Conservation (phyloP, 1,284 basidiomycete genomes). For the Cutaneotrichosporon dermatis region DNA sequence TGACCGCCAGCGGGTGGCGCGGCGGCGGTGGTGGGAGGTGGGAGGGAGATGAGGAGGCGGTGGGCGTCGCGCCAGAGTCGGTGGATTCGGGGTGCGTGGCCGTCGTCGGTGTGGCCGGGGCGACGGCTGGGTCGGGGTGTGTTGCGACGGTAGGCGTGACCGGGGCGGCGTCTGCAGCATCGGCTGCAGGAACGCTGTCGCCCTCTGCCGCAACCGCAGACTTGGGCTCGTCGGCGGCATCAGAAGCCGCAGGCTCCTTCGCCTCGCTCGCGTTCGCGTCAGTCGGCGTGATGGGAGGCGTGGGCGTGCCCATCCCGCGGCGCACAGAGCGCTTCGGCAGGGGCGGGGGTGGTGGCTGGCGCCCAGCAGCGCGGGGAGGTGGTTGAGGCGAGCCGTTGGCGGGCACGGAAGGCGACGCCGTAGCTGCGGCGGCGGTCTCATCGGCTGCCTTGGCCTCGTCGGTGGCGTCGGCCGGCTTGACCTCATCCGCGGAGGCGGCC, state of each 20-base stretch:
- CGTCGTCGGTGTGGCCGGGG: neutral
- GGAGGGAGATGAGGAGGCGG: neutral
- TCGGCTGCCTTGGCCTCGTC: conserved; percentile 4
- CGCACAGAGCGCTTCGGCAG: conserved; percentile 32
- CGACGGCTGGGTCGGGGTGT: no score
- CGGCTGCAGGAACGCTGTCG: no score
- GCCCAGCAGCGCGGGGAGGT: neutral
- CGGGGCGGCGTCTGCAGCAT: neutral
- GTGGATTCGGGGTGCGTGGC: neutral
- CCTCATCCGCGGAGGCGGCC: conserved; percentile 7
- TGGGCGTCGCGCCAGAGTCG: neutral
- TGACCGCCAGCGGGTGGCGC: conserved; percentile 1
- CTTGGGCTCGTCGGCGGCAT: neutral
- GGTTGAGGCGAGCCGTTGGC: neutral
- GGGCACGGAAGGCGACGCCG: neutral
- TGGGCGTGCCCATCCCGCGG: conserved; percentile 6
- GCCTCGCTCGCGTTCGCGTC: neutral
- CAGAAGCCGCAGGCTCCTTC: neutral
- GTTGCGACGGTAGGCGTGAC: neutral
- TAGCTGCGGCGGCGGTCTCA: neutral
- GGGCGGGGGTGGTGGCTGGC: conserved; percentile 27
- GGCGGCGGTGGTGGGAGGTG: neutral
- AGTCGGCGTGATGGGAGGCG: conserved; percentile 3
- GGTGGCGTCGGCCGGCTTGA: neutral
- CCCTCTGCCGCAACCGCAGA: neutral